Base-by-base conservation (phyloP, 805 yeast genomes). In the Lachancea sp. region DNA sequence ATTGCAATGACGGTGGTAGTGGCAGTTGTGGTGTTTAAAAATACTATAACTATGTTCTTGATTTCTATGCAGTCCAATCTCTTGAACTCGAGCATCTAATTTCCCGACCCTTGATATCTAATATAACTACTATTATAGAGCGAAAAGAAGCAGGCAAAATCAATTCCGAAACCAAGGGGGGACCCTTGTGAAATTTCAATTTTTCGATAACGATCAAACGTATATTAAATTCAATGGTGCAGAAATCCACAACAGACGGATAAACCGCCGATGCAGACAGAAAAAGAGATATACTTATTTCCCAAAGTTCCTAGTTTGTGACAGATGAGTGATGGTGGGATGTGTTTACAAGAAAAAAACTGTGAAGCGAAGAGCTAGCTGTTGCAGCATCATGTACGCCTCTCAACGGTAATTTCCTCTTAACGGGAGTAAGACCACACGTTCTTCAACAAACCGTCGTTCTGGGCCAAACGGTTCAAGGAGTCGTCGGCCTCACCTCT, bases 401-500 rank as follows among this genome's bases (percentile, higher is more conserved):
- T n/a, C n/a, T 8, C 25, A 22, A 22, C 25, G 6, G 15, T 29
- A 11, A 29, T 29, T 22, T 29, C 15, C n/a, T 33, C 79, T 22
- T 85, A 85, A 82, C 93, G 91, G 77, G 93, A 85, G 85, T 84
- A 84, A 70, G 87, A 72, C 91, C 93, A 84, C 78, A 85, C 93
- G 78, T 89, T 90, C 82, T 86, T 86, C 75, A 93, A 79, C 72
- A 93, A 80, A 79, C 98, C 98, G 73, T 93, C 98, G 70, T 82
- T 85, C 81, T 93, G 97, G 65, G 98, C 95, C 71, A 93, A 85
- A 81, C 99, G 89, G 96, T 93, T 93, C 72, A 93, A 76, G 59
- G 96, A 88, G 79, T 93, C 99, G 69, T 93, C 99, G 70, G 96
- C 87, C 81, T 93, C 99, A 79, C 98, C 99, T 80, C 95, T 86